phyloP scores from a whole-genome alignment of 1,139 yeast genomes.

The Suhomyces anneliseae region DNA sequence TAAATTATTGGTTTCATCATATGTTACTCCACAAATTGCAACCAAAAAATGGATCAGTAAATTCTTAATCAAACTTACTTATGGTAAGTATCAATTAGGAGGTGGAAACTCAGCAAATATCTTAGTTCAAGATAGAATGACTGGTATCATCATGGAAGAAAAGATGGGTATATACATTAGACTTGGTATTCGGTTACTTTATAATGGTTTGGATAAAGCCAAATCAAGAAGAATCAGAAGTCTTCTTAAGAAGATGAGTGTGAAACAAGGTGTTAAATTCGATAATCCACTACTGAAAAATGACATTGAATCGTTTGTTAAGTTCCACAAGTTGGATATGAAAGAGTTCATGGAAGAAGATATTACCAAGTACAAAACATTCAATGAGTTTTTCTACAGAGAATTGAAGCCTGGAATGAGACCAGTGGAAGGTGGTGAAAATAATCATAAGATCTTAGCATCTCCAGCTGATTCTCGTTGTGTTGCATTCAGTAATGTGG shows the following conservation, averaged over 20 bases:
- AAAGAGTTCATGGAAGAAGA: constrained; percentile 61
- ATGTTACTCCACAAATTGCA: constrained; percentile 80
- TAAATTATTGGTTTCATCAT: constrained; percentile 64
- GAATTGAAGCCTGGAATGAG: constrained; percentile 72
- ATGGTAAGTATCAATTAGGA: constrained; percentile 86
- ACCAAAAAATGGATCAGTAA: constrained; percentile 88
- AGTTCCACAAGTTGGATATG: constrained; percentile 75
- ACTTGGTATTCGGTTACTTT: constrained; percentile 79
- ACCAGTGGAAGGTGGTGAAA: constrained; percentile 55
- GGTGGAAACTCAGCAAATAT: constrained; percentile 91
- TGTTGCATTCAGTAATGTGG: constrained; percentile 62
- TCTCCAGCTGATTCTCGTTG: constrained; percentile 93
- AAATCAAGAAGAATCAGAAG: constrained; percentile 55
- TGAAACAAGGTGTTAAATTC: constrained; percentile 82
- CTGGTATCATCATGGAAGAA: constrained; percentile 88
- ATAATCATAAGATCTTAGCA: constrained; percentile 49
- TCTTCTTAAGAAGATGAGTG: constrained; percentile 61
- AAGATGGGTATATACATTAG: constrained; percentile 89
- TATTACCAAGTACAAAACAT: constrained; percentile 57
- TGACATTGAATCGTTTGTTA: constrained; percentile 75
- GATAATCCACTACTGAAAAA: constrained; percentile 65
- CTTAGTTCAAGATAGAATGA: constrained; percentile 84
- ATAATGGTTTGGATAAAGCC: constrained; percentile 67
- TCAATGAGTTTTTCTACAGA: constrained; percentile 88
- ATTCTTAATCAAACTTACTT: constrained; percentile 76